Base-by-base conservation (phyloP, 352 stramenopile species). In the Phytophthora tubulina region DNA sequence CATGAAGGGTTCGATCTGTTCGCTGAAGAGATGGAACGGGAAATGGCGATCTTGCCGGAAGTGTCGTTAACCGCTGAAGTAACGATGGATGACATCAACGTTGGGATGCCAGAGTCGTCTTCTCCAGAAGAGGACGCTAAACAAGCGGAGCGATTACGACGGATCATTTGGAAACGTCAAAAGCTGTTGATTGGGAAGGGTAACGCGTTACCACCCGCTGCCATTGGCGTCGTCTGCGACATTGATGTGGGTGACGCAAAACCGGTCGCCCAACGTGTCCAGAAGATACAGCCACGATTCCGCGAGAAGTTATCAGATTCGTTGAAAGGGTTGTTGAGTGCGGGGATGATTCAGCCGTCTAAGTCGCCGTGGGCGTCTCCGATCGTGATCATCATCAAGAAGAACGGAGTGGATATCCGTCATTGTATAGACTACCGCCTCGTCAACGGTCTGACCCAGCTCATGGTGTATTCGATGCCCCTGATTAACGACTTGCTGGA, bases 291-390 rank as follows among this genome's bases (percentile, higher is more conserved):
- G 0, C 60, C 70, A n/a, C n/a, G n/a, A n/a, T n/a, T n/a, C n/a
- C n/a, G n/a, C n/a, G n/a, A 74, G 1, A 73, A 73, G 32, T 0
- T 82, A 10, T 73, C 54, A 14, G 36, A 81, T 30, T 7, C 81
- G 30, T n/a, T 81, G 6, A 75, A 79, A 38, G 78, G 49, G 21
- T 17, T 79, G 1, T 33, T 85, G 6, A 2, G 6, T 0, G 44
- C 57, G 0, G 61, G 46, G n/a, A 72, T 85, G n/a, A n/a, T 82
- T 31, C 2, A 6, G 2, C 42, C 42, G 0, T 80, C 72, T 0
- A 72, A 13, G 0, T 83, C 76, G 0, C 62, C 48, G 67, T 55
- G 51, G 51, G 51, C 33, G 1, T 46, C 51, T 4, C 51, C 35
- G 33, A 58, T 58, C n/a, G 32, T 58, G 33, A 11, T 58, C 6